A percentile compares a stretch with the other conserved stretches of the same genome.
phyloP scores from a whole-genome alignment of 495 filamentous ascomycete species.

The Letharia columbiana region DNA sequence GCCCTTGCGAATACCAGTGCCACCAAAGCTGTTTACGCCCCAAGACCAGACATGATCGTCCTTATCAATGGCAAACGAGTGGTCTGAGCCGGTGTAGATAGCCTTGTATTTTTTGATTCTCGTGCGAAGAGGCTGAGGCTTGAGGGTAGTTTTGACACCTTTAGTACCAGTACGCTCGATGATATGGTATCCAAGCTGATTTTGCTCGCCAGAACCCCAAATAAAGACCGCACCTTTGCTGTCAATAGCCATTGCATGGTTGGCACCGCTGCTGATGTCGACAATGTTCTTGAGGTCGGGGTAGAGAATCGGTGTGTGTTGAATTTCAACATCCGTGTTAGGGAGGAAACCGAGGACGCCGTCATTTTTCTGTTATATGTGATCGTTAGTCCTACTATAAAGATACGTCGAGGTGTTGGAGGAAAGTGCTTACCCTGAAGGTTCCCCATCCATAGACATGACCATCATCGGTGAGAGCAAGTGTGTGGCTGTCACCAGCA shows the following conservation, averaged over 20 bases:
- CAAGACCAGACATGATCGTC: constrained; percentile 68
- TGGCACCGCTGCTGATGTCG: constrained; percentile 47
- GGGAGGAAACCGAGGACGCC: constrained; percentile 49
- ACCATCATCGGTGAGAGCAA: constrained; percentile 59
- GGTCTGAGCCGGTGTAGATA: constrained; percentile 48
- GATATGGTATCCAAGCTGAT: constrained; percentile 53
- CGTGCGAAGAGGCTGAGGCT: constrained; percentile 26
- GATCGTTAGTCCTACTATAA: not conserved
- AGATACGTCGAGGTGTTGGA: not conserved
- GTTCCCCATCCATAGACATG: constrained; percentile 63
- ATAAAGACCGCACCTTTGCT: constrained; percentile 47
- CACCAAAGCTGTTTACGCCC: constrained; percentile 82
- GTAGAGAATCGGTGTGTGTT: constrained; percentile 43
- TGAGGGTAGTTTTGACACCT: constrained; percentile 26
- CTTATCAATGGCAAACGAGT: constrained; percentile 64
- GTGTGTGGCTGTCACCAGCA: constrained; percentile 55
- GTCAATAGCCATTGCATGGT: constrained; percentile 55
- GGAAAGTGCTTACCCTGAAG: constrained; percentile 46
- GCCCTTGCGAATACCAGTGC: constrained; percentile 59
- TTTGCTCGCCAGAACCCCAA: constrained; percentile 57
- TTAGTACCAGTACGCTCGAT: constrained; percentile 44
- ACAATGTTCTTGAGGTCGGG: constrained; percentile 48
- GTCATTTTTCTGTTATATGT: constrained; percentile 42
- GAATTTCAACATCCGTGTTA: constrained; percentile 31
- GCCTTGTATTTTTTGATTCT: constrained; percentile 41